Conservation (phyloP, 148 eudicot genomes). For the Amaranthus palmeri region DNA sequence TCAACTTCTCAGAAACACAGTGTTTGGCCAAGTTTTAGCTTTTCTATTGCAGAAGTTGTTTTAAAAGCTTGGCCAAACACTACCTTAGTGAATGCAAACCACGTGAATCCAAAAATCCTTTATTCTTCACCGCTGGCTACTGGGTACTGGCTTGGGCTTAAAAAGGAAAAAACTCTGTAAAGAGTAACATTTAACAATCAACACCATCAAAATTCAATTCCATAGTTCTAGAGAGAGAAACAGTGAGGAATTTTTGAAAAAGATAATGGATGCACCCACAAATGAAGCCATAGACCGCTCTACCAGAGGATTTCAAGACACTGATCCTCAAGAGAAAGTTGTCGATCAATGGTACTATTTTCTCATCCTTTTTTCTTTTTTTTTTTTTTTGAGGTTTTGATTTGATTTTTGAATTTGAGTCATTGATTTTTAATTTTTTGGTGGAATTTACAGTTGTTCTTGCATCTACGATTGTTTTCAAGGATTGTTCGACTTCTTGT, state of each 20-base stretch:
- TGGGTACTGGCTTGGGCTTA: neutral
- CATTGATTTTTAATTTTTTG: neutral
- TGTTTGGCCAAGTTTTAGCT: no score
- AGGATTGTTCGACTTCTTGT: conserved; percentile 24
- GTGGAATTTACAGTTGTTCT: conserved; percentile 22
- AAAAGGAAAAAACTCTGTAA: neutral
- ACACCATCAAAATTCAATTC: no score
- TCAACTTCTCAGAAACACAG: no score
- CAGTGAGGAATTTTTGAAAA: no score
- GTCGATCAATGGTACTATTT: conserved; percentile 23
- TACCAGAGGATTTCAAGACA: conserved; percentile 5
- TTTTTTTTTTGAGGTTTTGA: no score
- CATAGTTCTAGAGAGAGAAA: no score
- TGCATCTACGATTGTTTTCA: conserved; percentile 28
- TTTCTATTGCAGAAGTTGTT: no score
- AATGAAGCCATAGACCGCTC: conserved; percentile 15
- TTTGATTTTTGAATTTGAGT: neutral
- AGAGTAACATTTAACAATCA: neutral
- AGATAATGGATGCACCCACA: conserved; percentile 21
- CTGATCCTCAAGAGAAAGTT: conserved; percentile 17
- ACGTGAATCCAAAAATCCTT: neutral
- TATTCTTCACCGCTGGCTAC: neutral
- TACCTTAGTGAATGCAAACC: neutral
- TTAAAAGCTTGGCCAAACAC: no score
- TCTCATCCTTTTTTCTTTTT: neutral